Conservation (phyloP, 2,329 filamentous ascomycete species). For the Huntiella decipiens region DNA sequence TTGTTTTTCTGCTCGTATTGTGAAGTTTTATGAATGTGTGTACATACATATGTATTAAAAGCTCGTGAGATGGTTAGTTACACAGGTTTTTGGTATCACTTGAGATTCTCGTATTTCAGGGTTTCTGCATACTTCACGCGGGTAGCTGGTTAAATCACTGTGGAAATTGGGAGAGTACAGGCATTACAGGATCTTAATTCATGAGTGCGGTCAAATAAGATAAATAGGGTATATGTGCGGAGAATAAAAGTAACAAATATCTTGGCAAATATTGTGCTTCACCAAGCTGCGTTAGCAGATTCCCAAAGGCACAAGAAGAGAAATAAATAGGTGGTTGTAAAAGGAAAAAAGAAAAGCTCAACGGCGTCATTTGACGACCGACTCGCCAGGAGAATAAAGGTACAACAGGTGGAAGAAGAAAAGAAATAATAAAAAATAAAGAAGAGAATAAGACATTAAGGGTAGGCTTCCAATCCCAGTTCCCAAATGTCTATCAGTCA, state of each 20-base stretch:
- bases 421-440: conserved; percentile 3
- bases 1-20: conserved; percentile 2
- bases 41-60: neutral
- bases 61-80: neutral
- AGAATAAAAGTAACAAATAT: too few species aligned
- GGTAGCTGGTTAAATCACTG: too few species aligned
- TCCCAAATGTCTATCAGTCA: neutral
- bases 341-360: too few species aligned
- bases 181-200: too few species aligned
- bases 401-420: neutral
- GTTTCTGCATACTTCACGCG: neutral
- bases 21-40: neutral
- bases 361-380: too few species aligned
- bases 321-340: neutral
- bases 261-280: too few species aligned
- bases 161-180: too few species aligned
- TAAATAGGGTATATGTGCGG: too few species aligned
- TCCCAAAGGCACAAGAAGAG: neutral
- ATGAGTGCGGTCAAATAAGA: too few species aligned
- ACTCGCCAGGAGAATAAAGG: neutral
- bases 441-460: neutral
- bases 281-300: too few species aligned
- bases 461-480: neutral
- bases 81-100: neutral
- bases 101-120: neutral